These are phyloP conservation scores for Serpula lacrymans DNA, from an alignment of 768 basidiomycete genomes.

Conservation along the genomic window DNA sequence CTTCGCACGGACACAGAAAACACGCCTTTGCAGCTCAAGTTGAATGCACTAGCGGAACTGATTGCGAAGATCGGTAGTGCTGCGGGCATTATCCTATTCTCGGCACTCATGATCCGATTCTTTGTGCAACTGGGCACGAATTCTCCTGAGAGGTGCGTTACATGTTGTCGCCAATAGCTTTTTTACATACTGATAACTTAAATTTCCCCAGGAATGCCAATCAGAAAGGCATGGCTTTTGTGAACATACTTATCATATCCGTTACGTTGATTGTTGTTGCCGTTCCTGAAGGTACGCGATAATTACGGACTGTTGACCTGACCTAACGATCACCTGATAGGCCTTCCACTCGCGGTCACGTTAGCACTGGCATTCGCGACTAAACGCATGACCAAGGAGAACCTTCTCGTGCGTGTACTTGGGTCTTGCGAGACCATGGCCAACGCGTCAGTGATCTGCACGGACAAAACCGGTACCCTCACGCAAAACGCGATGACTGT, in stretches of 20 bases:
- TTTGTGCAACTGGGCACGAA: conserved; percentile 79
- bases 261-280: conserved; percentile 91
- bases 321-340: conserved; percentile 31
- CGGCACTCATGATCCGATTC: conserved; percentile 87
- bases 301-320: not conserved
- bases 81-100: conserved; percentile 81
- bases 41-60: conserved; percentile 90
- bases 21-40: conserved; percentile 91
- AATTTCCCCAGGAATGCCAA: conserved; percentile 51
- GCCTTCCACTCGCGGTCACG: conserved; percentile 93
- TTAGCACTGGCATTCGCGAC: conserved; percentile 97
- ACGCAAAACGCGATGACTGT: conserved; percentile 96
- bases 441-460: conserved; percentile 93
- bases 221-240: conserved; percentile 86
- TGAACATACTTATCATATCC: conserved; percentile 90
- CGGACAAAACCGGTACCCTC: conserved; percentile 95
- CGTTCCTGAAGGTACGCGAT: conserved; percentile 70
- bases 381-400: conserved; percentile 95
- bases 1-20: conserved; percentile 83
- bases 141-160: conserved; percentile 51
- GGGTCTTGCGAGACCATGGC: conserved; percentile 99
- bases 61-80: conserved; percentile 89
- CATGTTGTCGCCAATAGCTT: not conserved
- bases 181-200: not conserved
- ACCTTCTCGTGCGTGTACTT: conserved; percentile 91